Evolutionary conservation across 2,329 filamentous ascomycete species (phyloP).

Genomic region (Cladosporium colombiae): DNA sequence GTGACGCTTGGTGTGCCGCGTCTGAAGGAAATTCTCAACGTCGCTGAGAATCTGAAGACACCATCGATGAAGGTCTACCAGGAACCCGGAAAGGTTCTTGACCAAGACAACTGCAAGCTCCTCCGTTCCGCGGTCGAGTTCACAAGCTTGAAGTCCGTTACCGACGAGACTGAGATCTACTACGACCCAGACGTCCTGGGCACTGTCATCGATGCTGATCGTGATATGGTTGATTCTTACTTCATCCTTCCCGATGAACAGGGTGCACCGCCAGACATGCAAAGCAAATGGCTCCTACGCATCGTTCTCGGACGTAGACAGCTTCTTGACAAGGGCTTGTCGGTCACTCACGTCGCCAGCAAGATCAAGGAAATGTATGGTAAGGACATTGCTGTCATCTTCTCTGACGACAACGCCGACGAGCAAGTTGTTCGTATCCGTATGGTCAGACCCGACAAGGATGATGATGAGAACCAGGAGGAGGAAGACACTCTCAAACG

Average conservation of each 20-base stretch:
- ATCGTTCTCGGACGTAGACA: slow-evolving; percentile 91
- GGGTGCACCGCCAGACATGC: slow-evolving; percentile 57
- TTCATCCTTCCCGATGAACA: slow-evolving; percentile 91
- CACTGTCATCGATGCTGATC: slow-evolving; percentile 83
- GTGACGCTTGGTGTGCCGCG: slow-evolving; percentile 98
- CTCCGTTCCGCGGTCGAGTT: slow-evolving; percentile 91
- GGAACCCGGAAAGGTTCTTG: slow-evolving; percentile 58
- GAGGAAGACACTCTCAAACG: slow-evolving; percentile 93
- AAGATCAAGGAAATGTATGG: slow-evolving; percentile 88
- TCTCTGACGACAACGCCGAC: slow-evolving; percentile 97
- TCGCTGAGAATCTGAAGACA: slow-evolving; percentile 97
- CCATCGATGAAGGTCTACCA: slow-evolving; percentile 95
- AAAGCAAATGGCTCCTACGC: slow-evolving; percentile 94
- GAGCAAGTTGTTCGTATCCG: slow-evolving; percentile 92
- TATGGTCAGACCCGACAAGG: slow-evolving; percentile 42
- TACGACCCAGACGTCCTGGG: slow-evolving; percentile 88
- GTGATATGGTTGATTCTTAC: slow-evolving; percentile 94
- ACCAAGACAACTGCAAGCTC: slow-evolving; percentile 78
- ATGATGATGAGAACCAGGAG: slow-evolving; percentile 72
- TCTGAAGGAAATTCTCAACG: slow-evolving; percentile 98
- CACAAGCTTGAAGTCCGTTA: slow-evolving; percentile 88
- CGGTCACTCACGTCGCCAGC: slow-evolving; percentile 84
- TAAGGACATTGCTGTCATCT: slow-evolving; percentile 84
- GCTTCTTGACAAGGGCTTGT: slow-evolving; percentile 90
- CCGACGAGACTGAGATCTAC: slow-evolving; percentile 91